phyloP scores from a whole-genome alignment of 2,329 filamentous ascomycete species.

The Pseudogymnoascus sp. region DNA sequence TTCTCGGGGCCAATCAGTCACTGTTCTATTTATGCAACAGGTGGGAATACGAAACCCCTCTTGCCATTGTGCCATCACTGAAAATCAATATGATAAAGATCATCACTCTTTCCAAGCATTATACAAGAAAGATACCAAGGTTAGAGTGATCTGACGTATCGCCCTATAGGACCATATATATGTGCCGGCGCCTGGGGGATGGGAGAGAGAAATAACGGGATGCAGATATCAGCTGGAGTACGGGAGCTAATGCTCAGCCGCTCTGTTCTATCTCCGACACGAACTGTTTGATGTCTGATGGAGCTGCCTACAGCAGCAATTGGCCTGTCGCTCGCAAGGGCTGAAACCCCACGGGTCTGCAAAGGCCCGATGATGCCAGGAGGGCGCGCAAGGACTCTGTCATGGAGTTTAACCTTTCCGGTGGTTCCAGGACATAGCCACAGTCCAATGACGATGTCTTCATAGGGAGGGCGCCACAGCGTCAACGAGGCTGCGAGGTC shows the following conservation, averaged over 20 bases:
- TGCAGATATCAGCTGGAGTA: not conserved
- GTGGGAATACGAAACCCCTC: not conserved
- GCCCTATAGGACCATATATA: not conserved
- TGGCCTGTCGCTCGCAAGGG: not conserved
- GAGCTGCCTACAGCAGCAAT: not conserved
- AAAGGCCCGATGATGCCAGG: not conserved
- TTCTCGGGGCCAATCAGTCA: not conserved
- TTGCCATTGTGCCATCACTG: not conserved
- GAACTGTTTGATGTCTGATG: constrained; percentile 1
- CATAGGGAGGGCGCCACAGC: not conserved
- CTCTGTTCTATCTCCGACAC: not conserved
- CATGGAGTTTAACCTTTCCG: not conserved
- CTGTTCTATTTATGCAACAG: constrained; percentile 5
- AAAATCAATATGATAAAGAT: not conserved
- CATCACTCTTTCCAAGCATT: not conserved
- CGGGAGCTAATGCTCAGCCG: constrained; percentile 2
- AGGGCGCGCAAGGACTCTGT: not conserved
- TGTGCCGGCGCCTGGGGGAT: no score
- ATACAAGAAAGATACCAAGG: not conserved
- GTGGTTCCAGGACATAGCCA: not conserved
- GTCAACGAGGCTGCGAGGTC: not conserved
- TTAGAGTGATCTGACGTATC: not conserved
- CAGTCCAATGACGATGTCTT: not conserved
- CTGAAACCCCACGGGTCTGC: not conserved
- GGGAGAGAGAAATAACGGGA: not conserved